These are phyloP conservation scores for Pleurostoma richardsiae DNA, from an alignment of 2,329 filamentous ascomycete species.

Conservation along the genomic window DNA sequence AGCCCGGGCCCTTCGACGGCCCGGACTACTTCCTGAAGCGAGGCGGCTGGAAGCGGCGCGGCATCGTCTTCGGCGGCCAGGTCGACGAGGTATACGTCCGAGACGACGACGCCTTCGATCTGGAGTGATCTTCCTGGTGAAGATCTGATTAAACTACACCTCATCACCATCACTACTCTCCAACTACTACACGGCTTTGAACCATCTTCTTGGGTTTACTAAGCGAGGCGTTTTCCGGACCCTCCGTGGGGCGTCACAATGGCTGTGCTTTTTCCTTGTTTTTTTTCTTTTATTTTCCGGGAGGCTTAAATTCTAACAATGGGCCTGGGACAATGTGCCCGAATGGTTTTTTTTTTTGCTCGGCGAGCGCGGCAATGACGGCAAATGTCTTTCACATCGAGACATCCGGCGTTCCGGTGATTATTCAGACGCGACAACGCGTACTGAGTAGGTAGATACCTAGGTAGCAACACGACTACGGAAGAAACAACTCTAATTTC, in stretches of 20 bases:
- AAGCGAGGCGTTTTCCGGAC: too few relatives aligned
- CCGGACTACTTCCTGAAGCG: slow-evolving; percentile 22
- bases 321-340: too few relatives aligned
- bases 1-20: slow-evolving; percentile 10
- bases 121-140: slow-evolving; percentile 4
- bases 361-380: not conserved
- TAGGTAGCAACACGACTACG: too few relatives aligned
- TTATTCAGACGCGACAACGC: not conserved
- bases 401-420: not conserved
- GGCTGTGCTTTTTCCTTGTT: too few relatives aligned
- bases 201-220: too few relatives aligned
- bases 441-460: too few relatives aligned
- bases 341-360: not conserved
- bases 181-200: not conserved
- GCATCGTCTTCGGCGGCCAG: slow-evolving; percentile 22
- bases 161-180: not conserved
- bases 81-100: slow-evolving; percentile 10
- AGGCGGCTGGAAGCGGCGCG: slow-evolving; percentile 28
- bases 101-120: slow-evolving; percentile 20
- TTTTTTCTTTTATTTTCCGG: too few relatives aligned
- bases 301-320: too few relatives aligned
- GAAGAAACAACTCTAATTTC: too few relatives aligned
- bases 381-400: not conserved
- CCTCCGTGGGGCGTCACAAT: too few relatives aligned
- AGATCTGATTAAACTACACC: not conserved